phyloP scores from a whole-genome alignment of 2,329 filamentous ascomycete genomes.

The Diaporthe humulicola region DNA sequence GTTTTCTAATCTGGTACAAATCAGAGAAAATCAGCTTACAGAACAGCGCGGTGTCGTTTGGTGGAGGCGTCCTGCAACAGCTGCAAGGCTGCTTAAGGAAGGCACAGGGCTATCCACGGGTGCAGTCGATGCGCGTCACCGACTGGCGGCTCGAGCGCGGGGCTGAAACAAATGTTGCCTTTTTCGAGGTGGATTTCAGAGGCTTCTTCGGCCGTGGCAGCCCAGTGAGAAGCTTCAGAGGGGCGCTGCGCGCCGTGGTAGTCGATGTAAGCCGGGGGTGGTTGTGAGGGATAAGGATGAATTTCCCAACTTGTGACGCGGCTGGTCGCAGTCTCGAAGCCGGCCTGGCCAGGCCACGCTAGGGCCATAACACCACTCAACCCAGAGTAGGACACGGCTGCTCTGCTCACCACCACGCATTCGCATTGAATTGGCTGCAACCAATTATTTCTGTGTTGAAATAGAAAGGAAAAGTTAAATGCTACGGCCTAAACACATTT shows the following conservation, averaged over 20 bases:
- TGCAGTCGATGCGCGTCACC: conserved; percentile 23
- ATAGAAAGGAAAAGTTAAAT: too few relatives aligned
- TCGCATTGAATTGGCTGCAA: background rate
- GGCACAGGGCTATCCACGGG: conserved; percentile 25
- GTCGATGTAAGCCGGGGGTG: conserved; percentile 29
- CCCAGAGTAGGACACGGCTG: conserved; percentile 1
- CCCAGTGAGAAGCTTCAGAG: background rate
- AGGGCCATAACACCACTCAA: conserved; percentile 27
- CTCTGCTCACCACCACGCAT: background rate
- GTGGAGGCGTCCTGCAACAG: conserved; percentile 17
- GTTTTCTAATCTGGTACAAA: background rate
- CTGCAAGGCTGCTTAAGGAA: conserved; percentile 16
- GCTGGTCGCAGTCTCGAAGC: conserved; percentile 28
- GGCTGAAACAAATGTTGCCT: background rate
- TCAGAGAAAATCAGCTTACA: conserved; percentile 6
- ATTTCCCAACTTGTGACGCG: conserved; percentile 21
- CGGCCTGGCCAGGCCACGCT: conserved; percentile 31
- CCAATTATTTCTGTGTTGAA: too few relatives aligned
- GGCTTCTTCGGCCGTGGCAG: background rate
- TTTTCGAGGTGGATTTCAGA: background rate
- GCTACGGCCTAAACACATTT: background rate
- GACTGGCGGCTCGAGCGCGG: background rate
- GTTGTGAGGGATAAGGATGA: conserved; percentile 33
- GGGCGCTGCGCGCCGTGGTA: conserved; percentile 21
- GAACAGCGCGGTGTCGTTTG: background rate